Evolutionary conservation across 2,329 filamentous ascomycete species (phyloP), one percentile per base, ranked within the genome.

Genomic region (Diaporthe australafricana): DNA sequence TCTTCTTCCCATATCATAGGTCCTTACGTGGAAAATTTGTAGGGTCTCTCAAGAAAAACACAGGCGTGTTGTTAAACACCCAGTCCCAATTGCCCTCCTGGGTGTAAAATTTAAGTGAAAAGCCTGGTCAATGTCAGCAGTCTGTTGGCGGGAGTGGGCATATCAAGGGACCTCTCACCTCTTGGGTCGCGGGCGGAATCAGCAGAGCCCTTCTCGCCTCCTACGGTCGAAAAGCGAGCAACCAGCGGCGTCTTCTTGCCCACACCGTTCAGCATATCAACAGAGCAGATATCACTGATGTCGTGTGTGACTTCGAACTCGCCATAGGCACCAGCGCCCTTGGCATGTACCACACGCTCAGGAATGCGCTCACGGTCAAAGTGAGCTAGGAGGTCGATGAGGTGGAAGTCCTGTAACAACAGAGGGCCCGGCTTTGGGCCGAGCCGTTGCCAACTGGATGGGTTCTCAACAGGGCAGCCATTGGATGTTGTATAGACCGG

Each of bases 161-260:
- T 22, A 3, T 30, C n/a, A n/a, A 35, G 35, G 52, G 12, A 5
- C 1, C 6, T 30, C 32, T 35, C 42, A 74, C 93, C 93, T 56
- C 93, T 88, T 3, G 94, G 91, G 84, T 95, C 93, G 17, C 93
- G 89, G 0, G 94, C 93, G 0, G 92, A 94, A 78, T 96, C 93
- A 2, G 93, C 90, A 63, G 91, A 93, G 11, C 93, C 93, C 69
- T 90, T 87, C 77, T 90, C 93, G 9, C 92, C 92, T 2, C 93
- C 86, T 0, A 93, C 93, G 0, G 93, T 95, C 0, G 92, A 95
- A 80, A 95, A 94, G 0, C 93, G 90, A 11, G 91, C 77, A 77
- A 93, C 92, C 0, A 93, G 83, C 0, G 87, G 90, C 1, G 92
- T 94, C 70, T 85, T 77, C 73, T 77, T 77, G 75, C 76, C 76